Evolutionary conservation across 1,139 yeast species (phyloP).

Genomic region (Keqinozyma sinolaborantium): DNA sequence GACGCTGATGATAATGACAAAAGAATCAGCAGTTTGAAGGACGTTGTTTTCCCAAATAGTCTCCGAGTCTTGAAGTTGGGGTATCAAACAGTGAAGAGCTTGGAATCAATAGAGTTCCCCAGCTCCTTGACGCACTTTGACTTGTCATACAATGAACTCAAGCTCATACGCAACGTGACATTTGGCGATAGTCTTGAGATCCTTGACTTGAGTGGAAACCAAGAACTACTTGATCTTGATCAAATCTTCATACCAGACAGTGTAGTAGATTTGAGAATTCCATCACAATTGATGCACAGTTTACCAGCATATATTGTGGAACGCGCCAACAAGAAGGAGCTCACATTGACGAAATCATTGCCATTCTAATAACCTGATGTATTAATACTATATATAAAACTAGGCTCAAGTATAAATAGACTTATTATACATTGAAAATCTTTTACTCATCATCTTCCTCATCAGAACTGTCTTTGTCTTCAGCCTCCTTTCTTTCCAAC

Average conservation of each 20-base stretch:
- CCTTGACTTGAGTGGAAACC: slow-evolving; percentile 43
- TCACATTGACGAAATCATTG: slow-evolving; percentile 27
- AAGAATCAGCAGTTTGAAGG: slow-evolving; percentile 40
- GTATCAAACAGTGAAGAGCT: slow-evolving; percentile 36
- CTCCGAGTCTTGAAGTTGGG: slow-evolving; percentile 35
- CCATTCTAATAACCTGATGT: slow-evolving; percentile 12
- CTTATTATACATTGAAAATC: slow-evolving; percentile 4
- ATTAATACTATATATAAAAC: slow-evolving; percentile 1
- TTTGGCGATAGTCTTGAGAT: slow-evolving; percentile 32
- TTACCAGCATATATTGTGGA: slow-evolving; percentile 40
- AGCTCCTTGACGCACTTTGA: slow-evolving; percentile 26
- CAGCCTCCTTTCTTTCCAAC: slow-evolving; percentile 57
- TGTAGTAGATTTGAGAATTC: slow-evolving; percentile 32
- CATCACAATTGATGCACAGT: slow-evolving; percentile 32
- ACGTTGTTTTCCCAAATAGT: slow-evolving; percentile 37
- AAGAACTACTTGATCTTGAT: slow-evolving; percentile 36
- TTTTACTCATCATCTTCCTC: slow-evolving; percentile 43
- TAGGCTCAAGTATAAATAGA: slow-evolving; percentile 7
- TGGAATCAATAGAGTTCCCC: slow-evolving; percentile 43
- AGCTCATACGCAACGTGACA: slow-evolving; percentile 32
- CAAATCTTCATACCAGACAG: slow-evolving; percentile 37
- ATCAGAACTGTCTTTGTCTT: slow-evolving; percentile 41
- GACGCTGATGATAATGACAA: slow-evolving; percentile 40
- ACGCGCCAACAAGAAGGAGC: slow-evolving; percentile 35
- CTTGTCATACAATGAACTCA: slow-evolving; percentile 39